Evolutionary conservation across 2,329 filamentous ascomycete species (phyloP).

Genomic region (Stagonosporopsis cucurbitacearum): DNA sequence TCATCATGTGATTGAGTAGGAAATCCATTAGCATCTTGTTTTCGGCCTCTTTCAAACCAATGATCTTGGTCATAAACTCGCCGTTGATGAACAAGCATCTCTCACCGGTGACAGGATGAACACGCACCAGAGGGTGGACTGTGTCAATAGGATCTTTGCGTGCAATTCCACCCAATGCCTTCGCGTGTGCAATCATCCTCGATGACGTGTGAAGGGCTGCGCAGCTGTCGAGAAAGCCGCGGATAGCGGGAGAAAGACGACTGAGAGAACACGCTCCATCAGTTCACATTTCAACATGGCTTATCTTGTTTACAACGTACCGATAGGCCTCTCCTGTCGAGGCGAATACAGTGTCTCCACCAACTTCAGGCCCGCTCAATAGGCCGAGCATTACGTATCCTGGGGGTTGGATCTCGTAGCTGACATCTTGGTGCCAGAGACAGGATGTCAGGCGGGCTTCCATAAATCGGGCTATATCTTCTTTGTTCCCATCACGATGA

Average conservation of each 20-base stretch:
- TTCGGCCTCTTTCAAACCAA: constrained; percentile 82
- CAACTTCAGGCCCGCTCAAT: constrained; percentile 75
- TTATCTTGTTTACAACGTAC: not conserved
- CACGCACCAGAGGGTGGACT: constrained; percentile 43
- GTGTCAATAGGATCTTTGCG: constrained; percentile 74
- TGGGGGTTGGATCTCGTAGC: constrained; percentile 82
- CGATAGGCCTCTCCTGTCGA: constrained; percentile 65
- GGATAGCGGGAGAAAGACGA: constrained; percentile 74
- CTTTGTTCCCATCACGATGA: constrained; percentile 69
- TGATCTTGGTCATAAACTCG: constrained; percentile 71
- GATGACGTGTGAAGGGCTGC: constrained; percentile 1
- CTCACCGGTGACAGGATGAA: constrained; percentile 23
- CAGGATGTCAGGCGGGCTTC: constrained; percentile 70
- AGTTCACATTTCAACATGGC: too few relatives aligned
- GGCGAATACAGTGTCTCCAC: constrained; percentile 81
- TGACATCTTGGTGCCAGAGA: constrained; percentile 82
- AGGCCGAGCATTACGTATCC: constrained; percentile 86
- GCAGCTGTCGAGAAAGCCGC: constrained; percentile 1
- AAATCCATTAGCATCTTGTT: constrained; percentile 76
- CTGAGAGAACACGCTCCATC: constrained; percentile 41
- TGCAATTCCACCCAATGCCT: constrained; percentile 67
- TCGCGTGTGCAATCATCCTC: constrained; percentile 2
- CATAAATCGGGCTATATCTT: constrained; percentile 64
- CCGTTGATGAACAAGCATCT: constrained; percentile 21
- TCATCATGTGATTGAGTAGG: constrained; percentile 74